Percentiles rank a stretch among this genome's conserved stretches.
phyloP scores from a whole-genome alignment of 305 asterid genomes.

The Rubia balearica region DNA sequence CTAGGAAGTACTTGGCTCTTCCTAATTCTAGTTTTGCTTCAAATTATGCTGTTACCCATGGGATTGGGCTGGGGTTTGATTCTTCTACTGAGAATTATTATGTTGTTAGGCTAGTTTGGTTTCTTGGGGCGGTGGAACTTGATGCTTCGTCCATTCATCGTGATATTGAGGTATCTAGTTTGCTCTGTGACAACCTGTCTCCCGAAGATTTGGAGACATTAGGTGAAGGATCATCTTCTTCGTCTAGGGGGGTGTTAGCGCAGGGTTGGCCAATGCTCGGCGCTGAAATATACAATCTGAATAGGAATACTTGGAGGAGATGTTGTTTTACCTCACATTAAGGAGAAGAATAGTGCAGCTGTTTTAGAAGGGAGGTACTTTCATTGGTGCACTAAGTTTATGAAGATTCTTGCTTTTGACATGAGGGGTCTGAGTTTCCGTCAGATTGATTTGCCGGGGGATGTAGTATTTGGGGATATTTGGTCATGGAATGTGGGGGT shows the following conservation, averaged over 20 bases:
- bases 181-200: neutral
- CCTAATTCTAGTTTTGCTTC: neutral
- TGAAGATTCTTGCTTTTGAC: neutral
- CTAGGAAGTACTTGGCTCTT: neutral
- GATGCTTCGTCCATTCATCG: neutral
- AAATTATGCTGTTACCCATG: conserved; percentile 4
- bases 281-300: conserved; percentile 5
- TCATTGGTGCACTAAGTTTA: conserved; percentile 1
- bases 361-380: conserved; percentile 6
- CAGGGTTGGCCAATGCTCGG: conserved; percentile 9
- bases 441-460: neutral
- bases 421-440: neutral
- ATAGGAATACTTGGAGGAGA: conserved; percentile 8
- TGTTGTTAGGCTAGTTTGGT: conserved; percentile 8
- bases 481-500: conserved; percentile 1
- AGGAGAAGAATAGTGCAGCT: conserved; percentile 4
- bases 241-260: neutral
- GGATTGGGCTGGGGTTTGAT: conserved; percentile 5
- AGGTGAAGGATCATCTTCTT: conserved; percentile 5
- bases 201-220: neutral
- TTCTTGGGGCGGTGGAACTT: conserved; percentile 1
- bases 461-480: neutral
- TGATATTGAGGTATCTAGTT: conserved; percentile 5
- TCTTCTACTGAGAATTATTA: neutral
- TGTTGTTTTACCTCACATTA: conserved; percentile 7